phyloP scores from a whole-genome alignment of 768 basidiomycete genomes.

The Cantharellus anzutake region DNA sequence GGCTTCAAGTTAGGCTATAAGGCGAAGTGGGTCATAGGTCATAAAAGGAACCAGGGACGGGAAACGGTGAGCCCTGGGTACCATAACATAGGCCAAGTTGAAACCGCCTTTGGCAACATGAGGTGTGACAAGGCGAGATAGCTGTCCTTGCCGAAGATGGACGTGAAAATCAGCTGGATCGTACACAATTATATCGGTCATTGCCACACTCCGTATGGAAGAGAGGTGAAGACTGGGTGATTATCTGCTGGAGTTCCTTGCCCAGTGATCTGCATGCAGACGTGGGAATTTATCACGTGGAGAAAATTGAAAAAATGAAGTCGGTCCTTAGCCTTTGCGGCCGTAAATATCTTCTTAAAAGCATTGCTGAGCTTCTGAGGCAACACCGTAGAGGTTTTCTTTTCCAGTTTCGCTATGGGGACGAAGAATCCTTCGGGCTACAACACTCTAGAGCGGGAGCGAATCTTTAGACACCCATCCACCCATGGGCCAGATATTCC shows the following conservation, averaged over 20 bases:
- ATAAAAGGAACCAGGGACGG: background rate
- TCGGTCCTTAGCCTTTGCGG: too few relatives aligned
- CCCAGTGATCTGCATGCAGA: too few relatives aligned
- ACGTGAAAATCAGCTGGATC: constrained; percentile 85
- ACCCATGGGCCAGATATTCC: constrained; percentile 47
- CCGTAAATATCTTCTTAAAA: too few relatives aligned
- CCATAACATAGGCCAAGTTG: constrained; percentile 90
- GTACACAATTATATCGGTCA: too few relatives aligned
- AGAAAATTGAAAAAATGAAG: too few relatives aligned
- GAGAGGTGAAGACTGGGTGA: too few relatives aligned
- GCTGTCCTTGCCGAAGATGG: constrained; percentile 75
- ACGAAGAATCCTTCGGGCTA: constrained; percentile 22
- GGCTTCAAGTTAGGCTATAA: constrained; percentile 78
- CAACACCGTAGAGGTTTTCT: too few relatives aligned
- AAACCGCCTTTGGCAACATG: constrained; percentile 87
- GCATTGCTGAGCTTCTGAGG: too few relatives aligned
- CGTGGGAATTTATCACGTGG: too few relatives aligned
- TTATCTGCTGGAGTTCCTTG: too few relatives aligned
- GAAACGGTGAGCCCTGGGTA: constrained; percentile 13
- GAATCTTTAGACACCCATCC: constrained; percentile 57
- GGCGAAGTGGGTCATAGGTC: background rate
- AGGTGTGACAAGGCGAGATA: constrained; percentile 70
- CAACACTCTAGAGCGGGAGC: constrained; percentile 64
- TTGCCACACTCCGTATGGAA: too few relatives aligned
- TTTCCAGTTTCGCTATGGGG: background rate